Base-by-base conservation (phyloP, 2,329 filamentous ascomycete genomes). In the Ambrosiella cleistominuta region DNA sequence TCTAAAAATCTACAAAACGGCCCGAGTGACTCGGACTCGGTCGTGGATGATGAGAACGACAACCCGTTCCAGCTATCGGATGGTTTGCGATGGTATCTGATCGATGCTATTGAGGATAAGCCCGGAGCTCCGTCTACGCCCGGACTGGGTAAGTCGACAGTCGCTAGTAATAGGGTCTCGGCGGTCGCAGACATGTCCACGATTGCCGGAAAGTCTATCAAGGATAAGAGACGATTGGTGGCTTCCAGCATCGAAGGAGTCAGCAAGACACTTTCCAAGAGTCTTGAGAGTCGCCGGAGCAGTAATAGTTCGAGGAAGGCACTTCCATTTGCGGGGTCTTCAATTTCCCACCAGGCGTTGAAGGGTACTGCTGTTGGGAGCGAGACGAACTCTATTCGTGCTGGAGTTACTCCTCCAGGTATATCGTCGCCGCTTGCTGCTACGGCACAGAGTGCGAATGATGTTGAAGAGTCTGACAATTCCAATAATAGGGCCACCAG, bases 11-110 rank as follows among this genome's bases (percentile, higher is more conserved):
- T 93, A 62, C 68, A 83, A 57, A 70, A 69, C 60, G 52, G 38
- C 35, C 13, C 38, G 9, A 72, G 67, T 15, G 76, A 78, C 61
- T 73, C 72, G 1, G 76, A 77, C 60, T 77, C 75, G 1, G 65
- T 74, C 39, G 75, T 74, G 54, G 77, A 79, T 11, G 82, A 83
- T 45, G 88, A 95, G 63, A 89, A 95, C 62, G 93, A 97, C 63
- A 98, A 98, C 66, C 93, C 93, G 0, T 98, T 98, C 68, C 90
- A 96, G 65, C 77, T 98, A 11, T 95, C 89, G 0, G 93, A 98
- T 65, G 93, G 93, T 2, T 73, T 98, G 53, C 82, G 91, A 39
- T 98, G 93, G 93, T 97, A 96, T 70, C 78, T 98, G 5, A 83
- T 98, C 40, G 91, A 98, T 67, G 93, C 93, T 0, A 78, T 81